phyloP scores from a whole-genome alignment of 371 early-diverging fungal species.

The Mucor racemosus region DNA sequence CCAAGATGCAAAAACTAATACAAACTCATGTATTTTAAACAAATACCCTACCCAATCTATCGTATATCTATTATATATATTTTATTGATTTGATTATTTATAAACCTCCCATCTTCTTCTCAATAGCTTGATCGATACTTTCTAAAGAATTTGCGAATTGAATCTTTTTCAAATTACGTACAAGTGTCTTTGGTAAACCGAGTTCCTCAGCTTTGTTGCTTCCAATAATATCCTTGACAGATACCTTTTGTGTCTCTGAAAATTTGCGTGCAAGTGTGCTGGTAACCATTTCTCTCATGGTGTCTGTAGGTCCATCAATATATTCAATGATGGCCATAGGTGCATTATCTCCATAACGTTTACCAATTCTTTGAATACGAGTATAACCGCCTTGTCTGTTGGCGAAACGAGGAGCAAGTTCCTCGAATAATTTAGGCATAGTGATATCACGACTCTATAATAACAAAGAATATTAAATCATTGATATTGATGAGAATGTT shows the following conservation, averaged over 20 bases:
- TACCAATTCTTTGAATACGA: constrained; percentile 83
- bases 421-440: constrained; percentile 84
- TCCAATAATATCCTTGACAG: constrained; percentile 37
- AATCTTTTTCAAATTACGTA: constrained; percentile 50
- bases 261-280: constrained; percentile 52
- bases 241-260: constrained; percentile 20
- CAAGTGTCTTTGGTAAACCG: constrained; percentile 37
- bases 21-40: too few relatives aligned
- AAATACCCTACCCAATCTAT: too few relatives aligned
- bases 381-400: constrained; percentile 90
- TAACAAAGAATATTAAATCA: too few relatives aligned
- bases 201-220: constrained; percentile 26
- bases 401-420: constrained; percentile 85
- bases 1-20: too few relatives aligned
- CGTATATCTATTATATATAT: too few relatives aligned
- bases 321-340: constrained; percentile 92
- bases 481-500: not conserved
- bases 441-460: constrained; percentile 68
- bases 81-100: constrained; percentile 1
- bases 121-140: constrained; percentile 32
- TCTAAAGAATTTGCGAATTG: constrained; percentile 43
- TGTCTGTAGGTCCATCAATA: constrained; percentile 67
- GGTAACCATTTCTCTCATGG: constrained; percentile 57
- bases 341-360: constrained; percentile 85
- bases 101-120: constrained; percentile 33